Evolutionary conservation across 1,139 yeast genomes (phyloP).

Genomic region (Wickerhamomyces sp.): DNA sequence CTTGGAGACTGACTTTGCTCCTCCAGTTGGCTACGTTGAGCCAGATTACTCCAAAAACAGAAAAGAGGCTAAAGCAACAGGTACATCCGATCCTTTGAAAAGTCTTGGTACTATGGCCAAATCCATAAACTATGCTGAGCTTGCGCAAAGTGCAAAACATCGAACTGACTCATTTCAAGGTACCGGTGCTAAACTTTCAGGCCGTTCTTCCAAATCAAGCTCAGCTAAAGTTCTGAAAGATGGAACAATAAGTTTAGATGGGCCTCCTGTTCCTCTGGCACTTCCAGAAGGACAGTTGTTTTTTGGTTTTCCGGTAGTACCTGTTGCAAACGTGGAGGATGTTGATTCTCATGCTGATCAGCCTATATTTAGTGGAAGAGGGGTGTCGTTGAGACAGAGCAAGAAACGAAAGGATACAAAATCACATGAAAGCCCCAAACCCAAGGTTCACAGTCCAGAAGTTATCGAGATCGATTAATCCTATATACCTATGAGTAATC

Average conservation of each 20-base stretch:
- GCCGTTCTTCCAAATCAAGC: conserved; percentile 32
- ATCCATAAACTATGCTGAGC: conserved; percentile 61
- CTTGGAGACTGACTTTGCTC: conserved; percentile 95
- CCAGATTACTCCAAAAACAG: conserved; percentile 50
- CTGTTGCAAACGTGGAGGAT: conserved; percentile 51
- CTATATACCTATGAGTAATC: too few species aligned
- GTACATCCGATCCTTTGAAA: conserved; percentile 29
- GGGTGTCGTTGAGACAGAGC: conserved; percentile 68
- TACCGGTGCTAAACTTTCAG: conserved; percentile 69
- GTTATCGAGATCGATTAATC: conserved; percentile 68
- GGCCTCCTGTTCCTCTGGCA: conserved; percentile 65
- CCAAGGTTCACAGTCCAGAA: conserved; percentile 62
- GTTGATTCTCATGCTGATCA: conserved; percentile 26
- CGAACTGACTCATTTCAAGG: conserved; percentile 44
- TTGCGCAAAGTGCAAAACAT: conserved; percentile 40
- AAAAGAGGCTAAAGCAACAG: conserved; percentile 14
- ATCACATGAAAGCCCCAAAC: conserved; percentile 37
- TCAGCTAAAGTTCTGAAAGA: conserved; percentile 16
- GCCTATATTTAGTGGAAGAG: conserved; percentile 50
- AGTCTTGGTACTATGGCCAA: conserved; percentile 74
- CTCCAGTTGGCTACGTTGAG: conserved; percentile 97
- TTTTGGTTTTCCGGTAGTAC: conserved; percentile 85
- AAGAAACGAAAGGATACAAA: conserved; percentile 64
- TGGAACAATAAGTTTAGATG: conserved; percentile 30
- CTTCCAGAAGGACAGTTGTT: conserved; percentile 85